Conservation (phyloP, 176 grass and related monocot genomes). For the Alopecurus myosuroides region DNA sequence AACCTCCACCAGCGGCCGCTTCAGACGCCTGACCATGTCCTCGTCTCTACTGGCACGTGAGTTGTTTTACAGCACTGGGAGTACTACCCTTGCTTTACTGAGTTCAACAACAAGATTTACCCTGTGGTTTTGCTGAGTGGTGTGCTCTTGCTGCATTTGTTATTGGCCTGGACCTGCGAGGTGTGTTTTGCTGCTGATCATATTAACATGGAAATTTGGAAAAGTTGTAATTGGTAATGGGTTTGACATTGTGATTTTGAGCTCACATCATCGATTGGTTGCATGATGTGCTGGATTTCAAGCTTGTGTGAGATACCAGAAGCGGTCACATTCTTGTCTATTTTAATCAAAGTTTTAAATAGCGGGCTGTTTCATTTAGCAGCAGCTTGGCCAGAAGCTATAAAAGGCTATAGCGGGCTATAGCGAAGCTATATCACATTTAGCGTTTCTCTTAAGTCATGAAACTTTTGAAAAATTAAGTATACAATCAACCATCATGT, state of each 20-base stretch:
- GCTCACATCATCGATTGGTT: neutral
- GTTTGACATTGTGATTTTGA: neutral
- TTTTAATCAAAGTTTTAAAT: too few species aligned
- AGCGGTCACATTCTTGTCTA: neutral
- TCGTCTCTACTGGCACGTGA: neutral
- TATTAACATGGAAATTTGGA: constrained; percentile 7
- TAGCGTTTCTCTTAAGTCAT: too few species aligned
- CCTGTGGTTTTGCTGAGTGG: neutral
- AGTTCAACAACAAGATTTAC: neutral
- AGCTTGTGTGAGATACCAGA: neutral
- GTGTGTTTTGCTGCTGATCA: neutral
- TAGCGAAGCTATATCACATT: too few species aligned
- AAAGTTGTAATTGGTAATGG: neutral
- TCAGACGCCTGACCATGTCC: constrained; percentile 29
- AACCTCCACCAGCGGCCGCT: constrained; percentile 1
- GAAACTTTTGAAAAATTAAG: too few species aligned
- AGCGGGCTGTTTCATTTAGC: too few species aligned
- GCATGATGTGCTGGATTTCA: neutral
- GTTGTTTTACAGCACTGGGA: neutral
- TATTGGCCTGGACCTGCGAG: neutral
- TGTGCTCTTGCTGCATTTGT: neutral
- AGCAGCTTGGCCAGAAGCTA: too few species aligned
- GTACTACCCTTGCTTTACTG: neutral
- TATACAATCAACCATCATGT: too few species aligned
- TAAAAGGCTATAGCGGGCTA: too few species aligned